Conservation (phyloP, 441 rosid species). For the Jatropha multifida region DNA sequence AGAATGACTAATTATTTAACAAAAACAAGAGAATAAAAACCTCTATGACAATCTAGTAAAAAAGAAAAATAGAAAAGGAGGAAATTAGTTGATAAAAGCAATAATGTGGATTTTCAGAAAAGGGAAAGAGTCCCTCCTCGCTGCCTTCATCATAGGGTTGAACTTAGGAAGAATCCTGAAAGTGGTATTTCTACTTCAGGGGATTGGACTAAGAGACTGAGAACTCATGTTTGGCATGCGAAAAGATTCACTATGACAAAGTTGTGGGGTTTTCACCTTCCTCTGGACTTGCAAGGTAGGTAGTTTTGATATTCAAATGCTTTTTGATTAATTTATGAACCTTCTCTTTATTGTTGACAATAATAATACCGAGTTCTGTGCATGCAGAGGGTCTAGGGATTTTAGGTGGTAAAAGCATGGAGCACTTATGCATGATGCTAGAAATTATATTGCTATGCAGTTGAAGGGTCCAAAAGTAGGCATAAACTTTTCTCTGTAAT, state of each 20-base stretch:
- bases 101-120: constrained; percentile 18
- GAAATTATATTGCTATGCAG: constrained; percentile 68
- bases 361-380: constrained; percentile 10
- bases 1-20: too few species aligned
- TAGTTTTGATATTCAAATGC: constrained; percentile 18
- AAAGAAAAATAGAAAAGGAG: constrained; percentile 46
- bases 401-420: constrained; percentile 63
- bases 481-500: constrained; percentile 27
- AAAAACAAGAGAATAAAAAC: constrained; percentile 68
- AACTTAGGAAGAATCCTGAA: constrained; percentile 57
- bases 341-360: background rate
- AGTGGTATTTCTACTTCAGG: constrained; percentile 54
- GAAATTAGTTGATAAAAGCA: constrained; percentile 31
- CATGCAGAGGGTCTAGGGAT: constrained; percentile 87
- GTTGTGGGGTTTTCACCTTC: constrained; percentile 87
- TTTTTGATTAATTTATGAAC: background rate
- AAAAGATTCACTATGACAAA: constrained; percentile 89
- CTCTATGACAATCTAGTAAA: constrained; percentile 51
- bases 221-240: constrained; percentile 95
- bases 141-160: constrained; percentile 56
- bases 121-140: constrained; percentile 46
- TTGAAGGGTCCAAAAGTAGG: constrained; percentile 92
- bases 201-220: constrained; percentile 82
- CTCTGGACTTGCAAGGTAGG: constrained; percentile 90
- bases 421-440: constrained; percentile 83